Conservation (phyloP, 208 protist species). For the Acanthamoeba castellanii region DNA sequence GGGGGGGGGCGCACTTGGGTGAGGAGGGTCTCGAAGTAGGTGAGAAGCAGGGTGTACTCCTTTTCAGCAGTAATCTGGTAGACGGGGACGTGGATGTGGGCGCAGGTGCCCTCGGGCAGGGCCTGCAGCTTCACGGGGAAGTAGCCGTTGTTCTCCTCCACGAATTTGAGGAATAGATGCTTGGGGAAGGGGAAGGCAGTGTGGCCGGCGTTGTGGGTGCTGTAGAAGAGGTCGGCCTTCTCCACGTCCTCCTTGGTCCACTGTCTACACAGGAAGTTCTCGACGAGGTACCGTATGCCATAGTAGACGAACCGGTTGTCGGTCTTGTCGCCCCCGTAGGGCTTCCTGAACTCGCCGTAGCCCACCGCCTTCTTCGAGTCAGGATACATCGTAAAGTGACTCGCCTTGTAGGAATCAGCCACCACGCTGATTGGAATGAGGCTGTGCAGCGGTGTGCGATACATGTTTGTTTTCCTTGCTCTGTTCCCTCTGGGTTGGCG, state of each 20-base stretch:
- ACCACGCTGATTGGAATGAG: slow-evolving; percentile 45
- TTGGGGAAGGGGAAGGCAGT: slow-evolving; percentile 77
- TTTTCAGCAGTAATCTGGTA: slow-evolving; percentile 80
- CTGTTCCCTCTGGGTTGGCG: no score
- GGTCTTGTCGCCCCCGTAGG: slow-evolving; percentile 70
- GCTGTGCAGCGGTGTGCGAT: not conserved
- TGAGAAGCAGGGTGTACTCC: slow-evolving; percentile 78
- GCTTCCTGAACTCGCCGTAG: slow-evolving; percentile 80
- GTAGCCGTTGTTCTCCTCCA: slow-evolving; percentile 81
- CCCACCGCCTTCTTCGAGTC: slow-evolving; percentile 62
- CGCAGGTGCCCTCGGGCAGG: slow-evolving; percentile 79
- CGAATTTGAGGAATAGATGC: slow-evolving; percentile 80
- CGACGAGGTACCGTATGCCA: slow-evolving; percentile 79
- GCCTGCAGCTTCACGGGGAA: slow-evolving; percentile 69
- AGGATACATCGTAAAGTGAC: slow-evolving; percentile 71
- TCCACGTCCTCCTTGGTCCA: slow-evolving; percentile 79
- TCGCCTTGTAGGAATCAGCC: slow-evolving; percentile 72
- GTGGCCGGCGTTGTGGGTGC: slow-evolving; percentile 78
- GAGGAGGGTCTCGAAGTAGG: slow-evolving; percentile 81
- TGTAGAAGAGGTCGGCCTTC: slow-evolving; percentile 74
- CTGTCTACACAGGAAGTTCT: slow-evolving; percentile 73
- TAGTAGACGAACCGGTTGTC: slow-evolving; percentile 82
- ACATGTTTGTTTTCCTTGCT: not conserved
- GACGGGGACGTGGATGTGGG: slow-evolving; percentile 79
- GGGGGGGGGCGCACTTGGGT: slow-evolving; percentile 41